Evolutionary conservation across 257 asterid species (phyloP).

Genomic region (Przewalskia tangutica): DNA sequence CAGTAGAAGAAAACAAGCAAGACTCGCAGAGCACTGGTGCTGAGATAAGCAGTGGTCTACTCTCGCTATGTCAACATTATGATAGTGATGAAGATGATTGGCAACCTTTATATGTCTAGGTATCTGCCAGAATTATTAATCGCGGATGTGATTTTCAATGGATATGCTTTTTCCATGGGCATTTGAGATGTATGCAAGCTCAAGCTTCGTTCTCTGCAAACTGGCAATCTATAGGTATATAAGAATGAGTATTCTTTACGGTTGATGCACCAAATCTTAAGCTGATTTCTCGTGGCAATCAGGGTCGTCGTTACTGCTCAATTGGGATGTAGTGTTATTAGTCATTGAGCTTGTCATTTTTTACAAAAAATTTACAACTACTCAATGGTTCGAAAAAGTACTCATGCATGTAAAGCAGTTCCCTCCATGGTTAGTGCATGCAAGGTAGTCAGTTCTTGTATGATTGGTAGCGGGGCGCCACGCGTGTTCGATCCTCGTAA

Average conservation of each 20-base stretch:
- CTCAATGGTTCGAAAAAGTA: neutral
- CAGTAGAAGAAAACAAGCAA: conserved; percentile 2
- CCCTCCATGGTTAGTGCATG: neutral
- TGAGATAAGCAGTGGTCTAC: conserved; percentile 23
- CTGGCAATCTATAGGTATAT: neutral
- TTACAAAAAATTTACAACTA: neutral
- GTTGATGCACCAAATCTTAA: neutral
- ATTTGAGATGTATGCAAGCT: neutral
- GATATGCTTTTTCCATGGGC: neutral
- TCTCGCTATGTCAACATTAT: conserved; percentile 45
- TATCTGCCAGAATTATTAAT: neutral
- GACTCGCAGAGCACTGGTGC: conserved; percentile 4
- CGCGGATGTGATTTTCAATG: neutral
- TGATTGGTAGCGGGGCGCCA: too few species aligned
- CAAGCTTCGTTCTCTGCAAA: neutral
- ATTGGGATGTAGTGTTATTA: neutral
- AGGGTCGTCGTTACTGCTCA: neutral
- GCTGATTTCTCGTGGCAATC: neutral
- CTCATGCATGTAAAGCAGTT: too few species aligned
- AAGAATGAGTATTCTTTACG: neutral
- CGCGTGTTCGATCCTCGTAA: too few species aligned
- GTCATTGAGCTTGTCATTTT: too few species aligned
- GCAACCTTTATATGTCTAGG: neutral
- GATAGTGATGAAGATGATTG: conserved; percentile 46
- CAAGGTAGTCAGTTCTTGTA: too few species aligned